Evolutionary conservation across 2,329 filamentous ascomycete species (phyloP).

Genomic region (Phaeosphaeriaceae sp.): DNA sequence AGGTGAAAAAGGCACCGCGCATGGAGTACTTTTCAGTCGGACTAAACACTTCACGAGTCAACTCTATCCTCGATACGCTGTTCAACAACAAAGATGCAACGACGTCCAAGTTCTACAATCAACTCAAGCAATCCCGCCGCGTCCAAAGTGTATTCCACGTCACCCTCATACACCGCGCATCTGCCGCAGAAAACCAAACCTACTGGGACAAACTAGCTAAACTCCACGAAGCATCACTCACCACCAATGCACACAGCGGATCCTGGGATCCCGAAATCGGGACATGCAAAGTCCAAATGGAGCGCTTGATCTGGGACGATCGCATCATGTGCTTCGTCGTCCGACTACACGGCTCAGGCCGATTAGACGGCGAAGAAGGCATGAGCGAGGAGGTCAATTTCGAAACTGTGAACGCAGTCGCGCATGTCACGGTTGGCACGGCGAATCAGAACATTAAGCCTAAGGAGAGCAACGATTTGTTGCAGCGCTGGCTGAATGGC

Average conservation of each 20-base stretch:
- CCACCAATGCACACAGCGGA: conserved; percentile 45
- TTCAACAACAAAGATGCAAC: conserved; percentile 66
- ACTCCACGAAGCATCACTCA: conserved; percentile 55
- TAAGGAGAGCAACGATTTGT: conserved; percentile 88
- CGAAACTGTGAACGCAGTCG: conserved; percentile 75
- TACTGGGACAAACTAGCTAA: conserved; percentile 77
- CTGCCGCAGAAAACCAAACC: conserved; percentile 64
- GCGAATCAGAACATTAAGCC: conserved; percentile 78
- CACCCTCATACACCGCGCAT: conserved; percentile 84
- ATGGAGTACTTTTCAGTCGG: conserved; percentile 71
- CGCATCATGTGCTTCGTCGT: conserved; percentile 92
- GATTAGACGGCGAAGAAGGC: conserved; percentile 25
- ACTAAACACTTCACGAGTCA: conserved; percentile 60
- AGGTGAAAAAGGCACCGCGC: conserved; percentile 56
- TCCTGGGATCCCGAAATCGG: conserved; percentile 63
- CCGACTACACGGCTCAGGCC: conserved; percentile 54
- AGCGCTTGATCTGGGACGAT: conserved; percentile 79
- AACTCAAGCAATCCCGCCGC: conserved; percentile 74
- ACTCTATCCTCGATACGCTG: conserved; percentile 68
- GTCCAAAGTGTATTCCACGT: conserved; percentile 90
- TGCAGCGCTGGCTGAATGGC: conserved; percentile 74
- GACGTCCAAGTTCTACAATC: conserved; percentile 72
- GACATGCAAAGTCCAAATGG: conserved; percentile 66
- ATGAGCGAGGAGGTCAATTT: conserved; percentile 57
- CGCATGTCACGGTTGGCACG: conserved; percentile 92